A percentile compares a stretch with the other conserved stretches of the same genome.
Conservation (phyloP, 1,284 basidiomycete species). For the Ustilago esculenta region DNA sequence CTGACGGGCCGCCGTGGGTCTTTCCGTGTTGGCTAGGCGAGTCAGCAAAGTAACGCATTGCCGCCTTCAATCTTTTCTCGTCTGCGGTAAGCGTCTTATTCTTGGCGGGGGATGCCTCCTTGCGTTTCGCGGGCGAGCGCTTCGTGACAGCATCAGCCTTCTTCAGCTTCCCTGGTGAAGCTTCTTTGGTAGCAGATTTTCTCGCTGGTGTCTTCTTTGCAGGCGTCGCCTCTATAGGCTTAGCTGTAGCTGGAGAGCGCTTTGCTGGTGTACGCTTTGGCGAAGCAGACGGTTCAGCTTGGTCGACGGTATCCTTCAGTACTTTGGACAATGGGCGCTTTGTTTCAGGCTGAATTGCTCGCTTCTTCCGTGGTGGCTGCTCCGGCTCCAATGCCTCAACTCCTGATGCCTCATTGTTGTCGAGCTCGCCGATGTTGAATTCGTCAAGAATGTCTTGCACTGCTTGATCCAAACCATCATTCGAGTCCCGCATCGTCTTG, state of each 20-base stretch:
- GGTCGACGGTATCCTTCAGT: background rate
- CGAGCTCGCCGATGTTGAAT: background rate
- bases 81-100: slow-evolving; percentile 5
- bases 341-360: slow-evolving; percentile 1
- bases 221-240: background rate
- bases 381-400: slow-evolving; percentile 10
- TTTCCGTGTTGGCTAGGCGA: background rate
- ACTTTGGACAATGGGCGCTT: slow-evolving; percentile 5
- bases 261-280: slow-evolving; percentile 8
- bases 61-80: slow-evolving; percentile 7
- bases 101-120: slow-evolving; percentile 1
- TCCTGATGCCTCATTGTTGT: background rate
- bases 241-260: no score
- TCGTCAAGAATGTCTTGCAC: slow-evolving; percentile 22
- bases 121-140: background rate
- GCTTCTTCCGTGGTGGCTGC: slow-evolving; percentile 34
- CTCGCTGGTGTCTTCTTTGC: background rate
- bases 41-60: slow-evolving; percentile 30
- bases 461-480: slow-evolving; percentile 7
- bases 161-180: background rate
- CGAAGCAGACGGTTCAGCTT: slow-evolving; percentile 2
- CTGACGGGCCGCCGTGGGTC: slow-evolving; percentile 4
- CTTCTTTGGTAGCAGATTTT: slow-evolving; percentile 1
- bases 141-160: background rate
- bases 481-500: background rate